Evolutionary conservation across 345 rosid genomes (phyloP), one percentile per base, ranked within the genome.

Genomic region (Eucalyptus erythrocorys): DNA sequence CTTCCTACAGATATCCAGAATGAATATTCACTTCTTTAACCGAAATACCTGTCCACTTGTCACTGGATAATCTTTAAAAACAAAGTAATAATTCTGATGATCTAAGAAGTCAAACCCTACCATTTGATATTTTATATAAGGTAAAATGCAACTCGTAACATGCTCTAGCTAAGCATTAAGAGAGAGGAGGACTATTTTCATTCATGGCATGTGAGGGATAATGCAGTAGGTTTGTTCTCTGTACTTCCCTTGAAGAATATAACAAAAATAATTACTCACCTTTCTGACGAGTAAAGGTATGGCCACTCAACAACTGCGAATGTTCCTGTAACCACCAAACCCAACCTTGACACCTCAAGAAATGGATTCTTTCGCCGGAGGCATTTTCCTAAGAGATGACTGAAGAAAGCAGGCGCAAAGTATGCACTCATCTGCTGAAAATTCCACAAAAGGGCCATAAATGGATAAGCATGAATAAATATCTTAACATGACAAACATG

Each of bases 291-390:
- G 91, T 92, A 93, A 89, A 96, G 88, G 93, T 94, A 97, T 4
- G 99, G 99, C 97, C 95, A 97, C 99, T 99, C 97, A 88, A 98
- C 94, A 88, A 95, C 80, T 24, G 95, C 93, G 90, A 97, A 95
- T 66, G 99, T 95, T 86, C 93, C 94, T 4, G 92, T 17, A 89
- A 96, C 97, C 88, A 94, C 91, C 88, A 94, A 49, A 85, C 98
- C 97, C 87, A 98, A 92, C 93, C 95, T 97, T 86, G 86, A 50
- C 90, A 96, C 93, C 94, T 95, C 92, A 85, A 94, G 92, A 79
- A 93, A n/a, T 12, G 99, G 98, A 87, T 88, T 92, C 88, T 93
- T 95, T 34, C 94, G 92, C 90, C 94, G 93, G 64, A 97, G 91
- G 93, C 97, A 96, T 92, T 94, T 98, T 87, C 99, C 99, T 17